phyloP scores from a whole-genome alignment of 1,139 yeast genomes.

The Geotrichum europaeum region DNA sequence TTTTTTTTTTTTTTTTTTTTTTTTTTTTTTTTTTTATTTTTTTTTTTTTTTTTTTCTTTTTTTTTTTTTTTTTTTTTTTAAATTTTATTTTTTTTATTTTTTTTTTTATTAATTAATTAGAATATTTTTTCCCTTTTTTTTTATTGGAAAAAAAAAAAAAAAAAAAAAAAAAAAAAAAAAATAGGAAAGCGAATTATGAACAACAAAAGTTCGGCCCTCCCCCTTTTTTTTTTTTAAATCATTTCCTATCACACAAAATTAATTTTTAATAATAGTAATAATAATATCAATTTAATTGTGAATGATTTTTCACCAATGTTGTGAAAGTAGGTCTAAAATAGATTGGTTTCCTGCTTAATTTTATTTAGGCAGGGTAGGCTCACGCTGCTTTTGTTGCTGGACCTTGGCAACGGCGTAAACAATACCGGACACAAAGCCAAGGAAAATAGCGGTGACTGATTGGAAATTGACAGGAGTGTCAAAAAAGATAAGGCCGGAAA shows the following conservation, averaged over 20 bases:
- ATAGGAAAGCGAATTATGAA: background rate
- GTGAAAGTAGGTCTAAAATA: too few relatives aligned
- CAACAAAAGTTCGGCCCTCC: too few relatives aligned
- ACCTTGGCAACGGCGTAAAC: constrained; percentile 91
- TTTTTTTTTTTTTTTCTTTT: background rate
- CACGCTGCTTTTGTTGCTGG: constrained; percentile 54
- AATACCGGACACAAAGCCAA: constrained; percentile 91
- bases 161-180: background rate
- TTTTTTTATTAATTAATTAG: background rate
- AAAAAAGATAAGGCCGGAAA: constrained; percentile 88
- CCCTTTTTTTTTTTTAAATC: background rate
- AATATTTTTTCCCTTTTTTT: background rate
- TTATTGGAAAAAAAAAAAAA: background rate
- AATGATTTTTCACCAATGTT: background rate
- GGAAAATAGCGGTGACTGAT: constrained; percentile 81
- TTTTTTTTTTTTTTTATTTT: background rate
- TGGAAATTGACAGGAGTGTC: constrained; percentile 92
- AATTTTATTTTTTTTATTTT: background rate
- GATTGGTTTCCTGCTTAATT: background rate
- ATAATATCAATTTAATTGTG: background rate
- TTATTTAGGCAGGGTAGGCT: constrained; percentile 30
- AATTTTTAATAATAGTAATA: background rate
- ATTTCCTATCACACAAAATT: background rate
- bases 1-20: background rate
- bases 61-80: background rate